Evolutionary conservation across 768 basidiomycete species (phyloP), one percentile per base, ranked within the genome.

Genomic region (Albatrellus ellisii): DNA sequence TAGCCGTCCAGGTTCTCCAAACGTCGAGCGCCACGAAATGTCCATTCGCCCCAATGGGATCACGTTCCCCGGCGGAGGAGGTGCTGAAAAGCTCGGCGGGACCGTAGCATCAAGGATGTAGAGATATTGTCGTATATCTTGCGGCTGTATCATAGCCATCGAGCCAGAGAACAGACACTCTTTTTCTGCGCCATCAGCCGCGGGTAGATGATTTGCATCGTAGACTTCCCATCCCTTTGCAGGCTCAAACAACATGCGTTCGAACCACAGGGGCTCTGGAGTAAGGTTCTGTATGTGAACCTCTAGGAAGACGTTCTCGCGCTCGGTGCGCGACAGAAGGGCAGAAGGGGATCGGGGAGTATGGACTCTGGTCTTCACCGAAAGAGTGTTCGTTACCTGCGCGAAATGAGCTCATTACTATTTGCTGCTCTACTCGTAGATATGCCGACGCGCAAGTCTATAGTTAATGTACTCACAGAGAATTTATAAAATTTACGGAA

Each of bases 351-450:
- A 79, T 39, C 70, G 73, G 1, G 86, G 73, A 2, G 67, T 54
- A 56, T 95, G 87, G 0, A 94, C 87, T 58, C 92, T 92, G 11
- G 91, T 95, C 61, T 94, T 94, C 44, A 97, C 91, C 0, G 88
- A 88, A 11, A 97, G 65, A 1, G 92, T 91, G 51, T 94, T 92
- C n/a, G 79, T 82, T 20, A 91, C 89, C 88, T 94, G 50, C 12
- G 35, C 36, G 43, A 17, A 24, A 11, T 12, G 32, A 41, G 9
- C 9, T 37, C 26, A 45, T 28, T 32, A 17, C 25, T 17, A n/a
- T n/a, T n/a, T n/a, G n/a, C n/a, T n/a, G n/a, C n/a, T n/a, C n/a
- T n/a, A 25, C 94, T 69, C 48, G 86, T 86, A 36, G 84, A 77
- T 42, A 86, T 72, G 50, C 87, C 79, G 2, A 58, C 34, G 2